These are phyloP conservation scores for Neurospora intermedia DNA, from an alignment of 495 filamentous ascomycete genomes.

Conservation along the genomic window DNA sequence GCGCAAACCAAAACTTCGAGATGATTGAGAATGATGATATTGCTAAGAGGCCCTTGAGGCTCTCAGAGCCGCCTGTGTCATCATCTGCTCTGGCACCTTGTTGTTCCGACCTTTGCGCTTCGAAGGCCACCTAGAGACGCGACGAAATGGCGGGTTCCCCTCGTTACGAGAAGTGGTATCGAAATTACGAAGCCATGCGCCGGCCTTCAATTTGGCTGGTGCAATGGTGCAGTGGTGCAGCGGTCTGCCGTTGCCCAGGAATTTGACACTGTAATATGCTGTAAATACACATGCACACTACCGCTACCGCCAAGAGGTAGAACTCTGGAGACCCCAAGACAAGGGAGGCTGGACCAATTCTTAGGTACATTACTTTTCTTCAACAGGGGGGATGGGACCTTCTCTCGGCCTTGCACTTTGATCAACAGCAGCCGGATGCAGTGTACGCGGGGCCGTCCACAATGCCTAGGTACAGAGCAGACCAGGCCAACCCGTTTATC, in stretches of 20 bases:
- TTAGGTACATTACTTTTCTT: background rate
- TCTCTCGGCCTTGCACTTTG: background rate
- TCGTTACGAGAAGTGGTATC: background rate
- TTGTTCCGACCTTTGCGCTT: background rate
- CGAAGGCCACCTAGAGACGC: background rate
- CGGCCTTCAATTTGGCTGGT: background rate
- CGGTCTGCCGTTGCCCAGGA: background rate
- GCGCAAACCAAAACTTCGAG: background rate
- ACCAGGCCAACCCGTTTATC: background rate
- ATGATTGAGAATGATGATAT: background rate
- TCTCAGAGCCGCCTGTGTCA: background rate
- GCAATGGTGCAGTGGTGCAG: background rate
- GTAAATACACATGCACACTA: background rate
- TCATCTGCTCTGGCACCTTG: background rate
- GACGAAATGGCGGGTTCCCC: background rate
- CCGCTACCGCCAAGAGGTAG: background rate
- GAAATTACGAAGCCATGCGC: background rate
- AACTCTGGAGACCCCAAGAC: background rate
- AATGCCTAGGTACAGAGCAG: background rate
- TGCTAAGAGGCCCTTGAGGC: background rate
- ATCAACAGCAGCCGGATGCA: background rate
- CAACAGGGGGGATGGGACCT: background rate
- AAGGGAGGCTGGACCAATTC: background rate
- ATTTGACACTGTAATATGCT: background rate
- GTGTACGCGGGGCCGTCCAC: background rate